phyloP scores from a whole-genome alignment of 116 monocot species.

The Cymodocea nodosa region DNA sequence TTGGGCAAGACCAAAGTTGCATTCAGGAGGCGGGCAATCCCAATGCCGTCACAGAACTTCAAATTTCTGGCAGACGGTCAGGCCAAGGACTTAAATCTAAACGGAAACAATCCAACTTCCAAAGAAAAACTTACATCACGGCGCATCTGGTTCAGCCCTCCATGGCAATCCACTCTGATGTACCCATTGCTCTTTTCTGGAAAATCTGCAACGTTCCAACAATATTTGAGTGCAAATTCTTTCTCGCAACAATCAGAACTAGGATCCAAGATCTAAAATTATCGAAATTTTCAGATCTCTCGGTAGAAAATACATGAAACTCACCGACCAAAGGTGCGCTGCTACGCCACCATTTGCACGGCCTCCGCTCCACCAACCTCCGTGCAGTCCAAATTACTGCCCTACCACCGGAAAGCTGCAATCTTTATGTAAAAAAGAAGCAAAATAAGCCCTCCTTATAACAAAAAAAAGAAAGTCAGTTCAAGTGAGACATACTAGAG shows the following conservation, averaged over 20 bases:
- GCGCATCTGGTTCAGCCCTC: constrained; percentile 93
- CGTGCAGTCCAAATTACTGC: constrained; percentile 40
- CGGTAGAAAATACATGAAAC: not conserved
- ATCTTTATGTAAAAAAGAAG: not conserved
- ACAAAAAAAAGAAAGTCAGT: not conserved
- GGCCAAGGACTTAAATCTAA: not conserved
- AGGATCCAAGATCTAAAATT: not conserved
- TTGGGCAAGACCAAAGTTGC: constrained; percentile 81
- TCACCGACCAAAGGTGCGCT: constrained; percentile 18
- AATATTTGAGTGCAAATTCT: not conserved
- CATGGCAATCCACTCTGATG: constrained; percentile 83
- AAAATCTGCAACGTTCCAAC: constrained; percentile 52
- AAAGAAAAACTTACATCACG: constrained; percentile 58
- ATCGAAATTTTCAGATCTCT: not conserved
- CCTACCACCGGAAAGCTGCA: constrained; percentile 1
- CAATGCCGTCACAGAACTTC: constrained; percentile 88
- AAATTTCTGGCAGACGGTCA: not conserved
- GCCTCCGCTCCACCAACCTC: constrained; percentile 50
- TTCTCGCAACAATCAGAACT: not conserved
- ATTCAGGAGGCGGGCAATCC: constrained; percentile 85
- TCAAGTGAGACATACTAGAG: not conserved
- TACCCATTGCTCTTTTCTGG: constrained; percentile 56
- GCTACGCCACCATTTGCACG: constrained; percentile 72
- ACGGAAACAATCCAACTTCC: not conserved
- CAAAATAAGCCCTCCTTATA: not conserved